Evolutionary conservation across 768 basidiomycete genomes (phyloP), one percentile per base, ranked within the genome.

Genomic region (Suillus fuscotomentosus): DNA sequence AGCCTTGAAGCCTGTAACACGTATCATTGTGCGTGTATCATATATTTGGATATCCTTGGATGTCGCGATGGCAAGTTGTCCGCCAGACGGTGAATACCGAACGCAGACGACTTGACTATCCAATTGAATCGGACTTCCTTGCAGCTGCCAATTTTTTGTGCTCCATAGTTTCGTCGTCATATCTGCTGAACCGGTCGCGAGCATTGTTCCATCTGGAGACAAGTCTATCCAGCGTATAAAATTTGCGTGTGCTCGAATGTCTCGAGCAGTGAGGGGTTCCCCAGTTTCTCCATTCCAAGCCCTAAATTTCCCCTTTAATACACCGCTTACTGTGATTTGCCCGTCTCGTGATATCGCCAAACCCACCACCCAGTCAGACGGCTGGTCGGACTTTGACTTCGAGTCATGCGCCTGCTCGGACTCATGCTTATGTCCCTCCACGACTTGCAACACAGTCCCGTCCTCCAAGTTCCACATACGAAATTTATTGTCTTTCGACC

Each of bases 61-160:
- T 39, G 55, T 56, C n/a, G 55, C 55, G 22, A 56, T 56, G 55
- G 55, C 55, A 9, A 56, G 55, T 15, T 24, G 53, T 54, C 9
- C 14, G 9, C 36, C 55, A 38, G 36, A 39, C 3, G 55, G 55
- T n/a, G 55, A 56, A 24, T 38, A 56, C 38, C 14, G 38, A 39
- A 56, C 55, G 14, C 55, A 56, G 38, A 15, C 15, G 4, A 56
- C 38, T 22, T 5, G 4, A 15, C 13, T 9, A 5, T 14, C 34
- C 36, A 22, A 24, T 15, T 8, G 3, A 22, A 56, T 56, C 34
- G n/a, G 55, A 4, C 15, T 24, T 8, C 38, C n/a, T 56, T 39
- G 36, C n/a, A 24, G 8, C 3, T 24, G 3, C 55, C 55, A 56
- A 22, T 15, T 39, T 38, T 22, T 22, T 38, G 55, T 39, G 55